Evolutionary conservation across 2,329 filamentous ascomycete species (phyloP).

Genomic region (Penicillium sp.): DNA sequence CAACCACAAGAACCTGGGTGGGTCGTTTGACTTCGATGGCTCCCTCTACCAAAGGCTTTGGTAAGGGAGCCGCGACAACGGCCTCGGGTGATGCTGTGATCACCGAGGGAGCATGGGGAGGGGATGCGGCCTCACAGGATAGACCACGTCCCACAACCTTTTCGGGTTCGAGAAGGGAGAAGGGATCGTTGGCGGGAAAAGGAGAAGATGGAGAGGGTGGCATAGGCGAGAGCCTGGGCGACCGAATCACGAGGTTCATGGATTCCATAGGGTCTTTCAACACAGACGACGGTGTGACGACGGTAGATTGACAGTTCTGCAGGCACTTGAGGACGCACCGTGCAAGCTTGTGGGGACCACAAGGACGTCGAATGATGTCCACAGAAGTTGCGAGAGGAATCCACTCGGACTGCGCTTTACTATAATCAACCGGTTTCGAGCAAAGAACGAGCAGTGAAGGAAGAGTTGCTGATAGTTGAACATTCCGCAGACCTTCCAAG

Average conservation of each 20-base stretch:
- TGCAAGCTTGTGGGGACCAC: constrained; percentile 38
- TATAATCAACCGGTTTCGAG: constrained; percentile 33
- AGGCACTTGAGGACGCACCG: constrained; percentile 31
- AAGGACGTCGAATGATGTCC: constrained; percentile 36
- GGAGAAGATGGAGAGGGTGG: constrained; percentile 1
- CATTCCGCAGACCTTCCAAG: constrained; percentile 18
- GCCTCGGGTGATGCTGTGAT: constrained; percentile 5
- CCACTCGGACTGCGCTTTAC: constrained; percentile 23
- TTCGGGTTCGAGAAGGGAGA: neutral
- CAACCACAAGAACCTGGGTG: constrained; percentile 38
- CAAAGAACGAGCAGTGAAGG: constrained; percentile 36
- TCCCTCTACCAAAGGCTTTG: constrained; percentile 11
- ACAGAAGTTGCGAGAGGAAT: constrained; percentile 27
- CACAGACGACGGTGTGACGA: constrained; percentile 9
- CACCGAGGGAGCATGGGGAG: constrained; percentile 4
- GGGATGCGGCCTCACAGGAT: neutral
- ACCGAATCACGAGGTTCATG: constrained; percentile 12
- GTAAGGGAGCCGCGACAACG: constrained; percentile 9
- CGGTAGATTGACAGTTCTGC: constrained; percentile 12
- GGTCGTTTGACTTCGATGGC: constrained; percentile 6
- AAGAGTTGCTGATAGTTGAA: constrained; percentile 12
- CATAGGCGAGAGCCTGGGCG: neutral
- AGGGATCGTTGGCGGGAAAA: neutral
- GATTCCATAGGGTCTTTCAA: constrained; percentile 12
- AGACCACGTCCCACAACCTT: neutral